Percentiles rank a stretch among this genome's conserved stretches.
Evolutionary conservation across 306 rosid genomes (phyloP).

Genomic region (Cicer cuneatum): DNA sequence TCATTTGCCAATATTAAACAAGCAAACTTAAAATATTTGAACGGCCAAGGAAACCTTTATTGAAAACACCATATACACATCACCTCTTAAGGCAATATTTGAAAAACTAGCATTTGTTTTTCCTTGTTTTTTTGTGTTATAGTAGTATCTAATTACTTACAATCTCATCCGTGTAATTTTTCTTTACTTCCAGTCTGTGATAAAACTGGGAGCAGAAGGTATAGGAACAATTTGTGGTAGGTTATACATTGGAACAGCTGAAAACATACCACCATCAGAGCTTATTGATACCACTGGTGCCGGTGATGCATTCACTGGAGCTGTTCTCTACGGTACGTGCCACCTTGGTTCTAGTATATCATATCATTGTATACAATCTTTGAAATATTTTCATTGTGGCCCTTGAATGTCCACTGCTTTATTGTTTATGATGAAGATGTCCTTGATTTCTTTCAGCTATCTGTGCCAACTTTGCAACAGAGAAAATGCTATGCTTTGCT

Average conservation of each 20-base stretch:
- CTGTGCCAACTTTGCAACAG: constrained; percentile 67
- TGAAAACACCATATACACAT: too few relatives aligned
- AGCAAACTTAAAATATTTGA: too few relatives aligned
- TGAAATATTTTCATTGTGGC: not conserved
- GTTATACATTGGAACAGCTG: constrained; percentile 76
- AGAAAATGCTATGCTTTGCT: constrained; percentile 80
- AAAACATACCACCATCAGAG: constrained; percentile 68
- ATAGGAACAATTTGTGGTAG: constrained; percentile 70
- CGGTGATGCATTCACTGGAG: constrained; percentile 89
- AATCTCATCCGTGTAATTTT: not conserved
- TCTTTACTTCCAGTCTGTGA: constrained; percentile 56
- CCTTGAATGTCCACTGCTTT: not conserved
- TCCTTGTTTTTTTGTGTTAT: not conserved
- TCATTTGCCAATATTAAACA: not conserved
- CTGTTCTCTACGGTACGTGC: constrained; percentile 72
- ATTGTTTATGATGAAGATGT: not conserved
- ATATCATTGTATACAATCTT: not conserved
- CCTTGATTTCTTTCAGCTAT: constrained; percentile 61
- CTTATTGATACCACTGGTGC: constrained; percentile 91
- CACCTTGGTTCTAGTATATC: not conserved
- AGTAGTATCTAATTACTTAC: constrained; percentile 5
- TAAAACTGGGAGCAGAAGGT: constrained; percentile 70
- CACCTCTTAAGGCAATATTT: not conserved
- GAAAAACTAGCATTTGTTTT: not conserved
- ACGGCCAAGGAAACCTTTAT: too few relatives aligned